Evolutionary conservation across 495 filamentous ascomycete species (phyloP).

Genomic region (Penicillium riverlandense): DNA sequence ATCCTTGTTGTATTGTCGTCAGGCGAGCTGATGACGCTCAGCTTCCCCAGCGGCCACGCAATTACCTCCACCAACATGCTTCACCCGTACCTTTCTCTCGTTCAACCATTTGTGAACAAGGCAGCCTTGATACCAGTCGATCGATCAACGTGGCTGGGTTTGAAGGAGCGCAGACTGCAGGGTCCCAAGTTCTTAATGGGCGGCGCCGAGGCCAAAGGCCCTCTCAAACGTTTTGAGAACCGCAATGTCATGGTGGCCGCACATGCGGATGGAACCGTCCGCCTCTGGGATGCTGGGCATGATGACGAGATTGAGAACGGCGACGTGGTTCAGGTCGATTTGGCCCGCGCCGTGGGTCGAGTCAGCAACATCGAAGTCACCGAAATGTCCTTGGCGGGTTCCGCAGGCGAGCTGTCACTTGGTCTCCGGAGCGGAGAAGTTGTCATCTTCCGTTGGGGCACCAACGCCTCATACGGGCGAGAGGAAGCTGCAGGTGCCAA

Average conservation of each 20-base stretch:
- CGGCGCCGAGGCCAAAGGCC: slow-evolving; percentile 59
- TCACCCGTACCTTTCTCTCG: slow-evolving; percentile 71
- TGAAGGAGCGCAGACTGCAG: slow-evolving; percentile 66
- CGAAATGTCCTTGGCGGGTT: slow-evolving; percentile 65
- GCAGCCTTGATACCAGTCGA: slow-evolving; percentile 60
- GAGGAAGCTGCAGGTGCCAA: slow-evolving; percentile 49
- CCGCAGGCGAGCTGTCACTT: slow-evolving; percentile 74
- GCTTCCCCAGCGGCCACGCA: slow-evolving; percentile 84
- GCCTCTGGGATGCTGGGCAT: slow-evolving; percentile 86
- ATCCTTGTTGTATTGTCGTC: slow-evolving; percentile 71
- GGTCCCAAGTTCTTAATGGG: slow-evolving; percentile 71
- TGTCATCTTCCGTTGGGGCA: slow-evolving; percentile 79
- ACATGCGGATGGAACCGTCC: slow-evolving; percentile 79
- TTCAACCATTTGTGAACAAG: slow-evolving; percentile 79
- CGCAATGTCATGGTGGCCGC: slow-evolving; percentile 75
- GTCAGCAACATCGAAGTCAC: slow-evolving; percentile 72
- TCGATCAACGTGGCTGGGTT: slow-evolving; percentile 78
- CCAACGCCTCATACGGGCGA: slow-evolving; percentile 56
- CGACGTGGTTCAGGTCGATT: slow-evolving; percentile 72
- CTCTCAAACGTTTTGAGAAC: slow-evolving; percentile 66
- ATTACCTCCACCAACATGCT: slow-evolving; percentile 88
- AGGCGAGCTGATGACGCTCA: slow-evolving; percentile 81
- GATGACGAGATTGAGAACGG: slow-evolving; percentile 90
- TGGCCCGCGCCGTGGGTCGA: slow-evolving; percentile 73
- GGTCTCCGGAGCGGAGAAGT: slow-evolving; percentile 78